Evolutionary conservation across 2,329 filamentous ascomycete species (phyloP).

Genomic region (Paecilomyces niveus): DNA sequence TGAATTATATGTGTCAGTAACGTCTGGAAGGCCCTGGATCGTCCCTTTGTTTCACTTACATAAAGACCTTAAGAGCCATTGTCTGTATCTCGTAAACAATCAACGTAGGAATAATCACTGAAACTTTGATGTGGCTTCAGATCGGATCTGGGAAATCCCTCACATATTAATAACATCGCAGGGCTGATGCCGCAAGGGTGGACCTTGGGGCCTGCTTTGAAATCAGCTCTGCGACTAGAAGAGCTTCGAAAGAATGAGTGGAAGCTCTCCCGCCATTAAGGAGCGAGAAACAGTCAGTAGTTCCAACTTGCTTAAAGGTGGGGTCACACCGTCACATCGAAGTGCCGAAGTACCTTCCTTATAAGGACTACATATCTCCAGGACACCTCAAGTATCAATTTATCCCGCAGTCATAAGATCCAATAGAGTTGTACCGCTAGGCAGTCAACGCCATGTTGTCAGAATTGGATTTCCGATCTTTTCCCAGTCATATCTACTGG

Average conservation of each 20-base stretch:
- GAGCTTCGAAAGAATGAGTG: not conserved
- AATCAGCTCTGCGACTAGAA: not conserved
- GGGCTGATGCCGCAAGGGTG: not conserved
- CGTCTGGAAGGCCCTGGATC: constrained; percentile 13
- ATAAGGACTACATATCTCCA: not conserved
- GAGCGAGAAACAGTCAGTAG: not conserved
- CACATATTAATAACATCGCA: not conserved
- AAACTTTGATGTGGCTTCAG: not conserved
- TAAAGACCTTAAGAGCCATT: constrained; percentile 26
- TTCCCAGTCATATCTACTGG: too few relatives aligned
- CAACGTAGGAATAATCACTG: not conserved
- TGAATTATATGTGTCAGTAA: constrained; percentile 11
- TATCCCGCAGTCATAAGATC: too few relatives aligned
- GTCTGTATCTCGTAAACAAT: not conserved
- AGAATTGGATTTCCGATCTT: too few relatives aligned
- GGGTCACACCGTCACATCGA: not conserved
- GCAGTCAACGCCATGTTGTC: too few relatives aligned
- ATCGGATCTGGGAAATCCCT: not conserved
- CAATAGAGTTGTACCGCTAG: too few relatives aligned
- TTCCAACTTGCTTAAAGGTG: not conserved
- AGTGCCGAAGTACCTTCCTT: not conserved
- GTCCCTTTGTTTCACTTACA: constrained; percentile 22
- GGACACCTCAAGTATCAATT: not conserved
- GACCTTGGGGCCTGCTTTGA: not conserved
- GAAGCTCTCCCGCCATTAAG: not conserved